phyloP scores from a whole-genome alignment of 768 basidiomycete genomes.

The Nevesoporus exiguus region DNA sequence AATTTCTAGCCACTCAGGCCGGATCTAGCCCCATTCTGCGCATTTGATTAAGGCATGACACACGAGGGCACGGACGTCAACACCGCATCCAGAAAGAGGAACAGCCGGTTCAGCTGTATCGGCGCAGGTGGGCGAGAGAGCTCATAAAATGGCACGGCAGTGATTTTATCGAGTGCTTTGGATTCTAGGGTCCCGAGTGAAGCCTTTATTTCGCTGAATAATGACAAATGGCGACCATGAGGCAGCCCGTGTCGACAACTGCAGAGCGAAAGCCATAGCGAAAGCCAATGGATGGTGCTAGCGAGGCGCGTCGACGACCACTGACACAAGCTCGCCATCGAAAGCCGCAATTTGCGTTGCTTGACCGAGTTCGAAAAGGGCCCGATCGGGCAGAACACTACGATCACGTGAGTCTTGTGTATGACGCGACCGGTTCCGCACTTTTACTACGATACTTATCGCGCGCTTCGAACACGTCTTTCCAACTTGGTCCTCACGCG shows the following conservation, averaged over 20 bases:
- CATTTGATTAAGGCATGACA: background rate
- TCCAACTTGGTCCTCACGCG: no score
- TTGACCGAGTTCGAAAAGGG: no score
- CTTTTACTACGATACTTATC: no score
- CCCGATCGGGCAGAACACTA: background rate
- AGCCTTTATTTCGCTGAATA: no score
- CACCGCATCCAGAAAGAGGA: slow-evolving; percentile 27
- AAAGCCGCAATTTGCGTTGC: no score
- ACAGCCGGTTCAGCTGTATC: slow-evolving; percentile 25
- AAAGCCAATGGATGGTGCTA: background rate
- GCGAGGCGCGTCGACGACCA: slow-evolving; percentile 13
- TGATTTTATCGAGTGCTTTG: slow-evolving; percentile 11
- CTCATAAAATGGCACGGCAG: no score
- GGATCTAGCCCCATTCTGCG: background rate
- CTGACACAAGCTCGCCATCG: slow-evolving; percentile 13
- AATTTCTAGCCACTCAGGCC: background rate
- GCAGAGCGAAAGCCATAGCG: no score
- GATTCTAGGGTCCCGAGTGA: slow-evolving; percentile 14
- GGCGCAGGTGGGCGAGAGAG: slow-evolving; percentile 13
- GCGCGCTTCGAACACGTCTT: no score
- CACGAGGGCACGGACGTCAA: slow-evolving; percentile 26
- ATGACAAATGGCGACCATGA: slow-evolving; percentile 12
- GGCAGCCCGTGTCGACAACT: background rate
- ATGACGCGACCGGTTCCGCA: background rate
- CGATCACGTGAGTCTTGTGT: slow-evolving; percentile 1